Percentiles rank a stretch among this genome's conserved stretches.
These are phyloP conservation scores for Mycena sp. DNA, from an alignment of 1,284 basidiomycete genomes.

Conservation along the genomic window DNA sequence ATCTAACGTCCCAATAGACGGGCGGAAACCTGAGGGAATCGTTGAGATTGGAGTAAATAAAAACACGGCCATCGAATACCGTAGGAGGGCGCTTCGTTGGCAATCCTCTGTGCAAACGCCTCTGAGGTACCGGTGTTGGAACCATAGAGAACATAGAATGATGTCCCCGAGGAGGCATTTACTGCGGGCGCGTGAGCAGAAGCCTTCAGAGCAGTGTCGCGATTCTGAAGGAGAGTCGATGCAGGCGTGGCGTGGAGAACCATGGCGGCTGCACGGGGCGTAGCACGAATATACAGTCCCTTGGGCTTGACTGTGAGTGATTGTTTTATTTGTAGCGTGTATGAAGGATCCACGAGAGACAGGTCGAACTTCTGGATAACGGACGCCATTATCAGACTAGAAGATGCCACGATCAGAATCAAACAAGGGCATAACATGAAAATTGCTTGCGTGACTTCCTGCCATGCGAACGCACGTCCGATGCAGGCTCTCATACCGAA, in stretches of 20 bases:
- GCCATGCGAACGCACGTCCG: slow-evolving; percentile 58
- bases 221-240: slow-evolving; percentile 7
- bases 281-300: slow-evolving; percentile 52
- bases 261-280: slow-evolving; percentile 28
- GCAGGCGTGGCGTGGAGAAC: slow-evolving; percentile 24
- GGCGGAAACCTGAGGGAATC: slow-evolving; percentile 49
- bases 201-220: background rate
- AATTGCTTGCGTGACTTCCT: slow-evolving; percentile 50
- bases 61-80: slow-evolving; percentile 38
- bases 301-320: slow-evolving; percentile 60
- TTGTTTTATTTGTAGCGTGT: slow-evolving; percentile 54
- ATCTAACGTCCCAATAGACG: slow-evolving; percentile 54
- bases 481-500: slow-evolving; percentile 55
- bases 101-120: slow-evolving; percentile 58
- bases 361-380: slow-evolving; percentile 56
- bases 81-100: slow-evolving; percentile 48
- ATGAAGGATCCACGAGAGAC: slow-evolving; percentile 51
- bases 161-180: slow-evolving; percentile 29
- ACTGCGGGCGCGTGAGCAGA: slow-evolving; percentile 52
- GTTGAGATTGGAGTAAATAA: background rate
- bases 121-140: slow-evolving; percentile 63
- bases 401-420: background rate
- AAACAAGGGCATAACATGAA: slow-evolving; percentile 31
- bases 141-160: slow-evolving; percentile 55
- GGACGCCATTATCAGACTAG: slow-evolving; percentile 48